phyloP scores from a whole-genome alignment of 768 basidiomycete genomes.

The Agrocybe pediades region DNA sequence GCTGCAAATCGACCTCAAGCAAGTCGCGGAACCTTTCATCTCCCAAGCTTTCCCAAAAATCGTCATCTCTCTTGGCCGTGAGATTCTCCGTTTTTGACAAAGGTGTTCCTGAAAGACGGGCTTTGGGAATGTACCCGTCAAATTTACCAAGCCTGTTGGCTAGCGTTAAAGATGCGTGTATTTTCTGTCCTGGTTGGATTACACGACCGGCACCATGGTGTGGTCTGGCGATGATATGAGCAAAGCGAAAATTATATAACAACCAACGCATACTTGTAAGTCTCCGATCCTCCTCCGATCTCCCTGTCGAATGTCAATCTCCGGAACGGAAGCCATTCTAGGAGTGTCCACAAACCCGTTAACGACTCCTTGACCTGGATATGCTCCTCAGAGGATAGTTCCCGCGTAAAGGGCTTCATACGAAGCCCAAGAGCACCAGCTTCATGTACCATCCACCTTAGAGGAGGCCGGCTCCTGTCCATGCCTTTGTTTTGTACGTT shows the following conservation, averaged over 20 bases:
- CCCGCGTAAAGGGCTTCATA: conserved; percentile 5
- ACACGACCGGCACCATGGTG: neutral
- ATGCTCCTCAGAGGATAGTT: conserved; percentile 5
- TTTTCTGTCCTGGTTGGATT: neutral
- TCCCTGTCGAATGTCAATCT: neutral
- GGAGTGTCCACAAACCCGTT: conserved; percentile 12
- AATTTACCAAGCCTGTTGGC: too few species aligned
- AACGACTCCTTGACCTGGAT: conserved; percentile 19
- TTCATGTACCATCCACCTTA: conserved; percentile 25
- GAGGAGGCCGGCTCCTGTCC: conserved; percentile 17
- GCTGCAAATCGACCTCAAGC: too few species aligned
- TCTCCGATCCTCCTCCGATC: too few species aligned
- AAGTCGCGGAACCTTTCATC: too few species aligned
- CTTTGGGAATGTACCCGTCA: too few species aligned
- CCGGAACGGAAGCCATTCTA: conserved; percentile 14
- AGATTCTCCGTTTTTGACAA: too few species aligned
- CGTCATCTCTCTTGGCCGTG: too few species aligned
- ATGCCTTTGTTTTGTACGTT: conserved; percentile 16
- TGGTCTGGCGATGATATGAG: neutral
- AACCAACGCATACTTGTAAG: too few species aligned
- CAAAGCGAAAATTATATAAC: too few species aligned
- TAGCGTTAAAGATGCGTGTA: neutral
- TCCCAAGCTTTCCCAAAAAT: too few species aligned
- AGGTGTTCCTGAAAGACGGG: too few species aligned
- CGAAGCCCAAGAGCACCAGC: conserved; percentile 19